A percentile compares a stretch with the other conserved stretches of the same genome.
These are phyloP conservation scores for Lentinula sp. DNA, from an alignment of 768 basidiomycete species.

Conservation along the genomic window DNA sequence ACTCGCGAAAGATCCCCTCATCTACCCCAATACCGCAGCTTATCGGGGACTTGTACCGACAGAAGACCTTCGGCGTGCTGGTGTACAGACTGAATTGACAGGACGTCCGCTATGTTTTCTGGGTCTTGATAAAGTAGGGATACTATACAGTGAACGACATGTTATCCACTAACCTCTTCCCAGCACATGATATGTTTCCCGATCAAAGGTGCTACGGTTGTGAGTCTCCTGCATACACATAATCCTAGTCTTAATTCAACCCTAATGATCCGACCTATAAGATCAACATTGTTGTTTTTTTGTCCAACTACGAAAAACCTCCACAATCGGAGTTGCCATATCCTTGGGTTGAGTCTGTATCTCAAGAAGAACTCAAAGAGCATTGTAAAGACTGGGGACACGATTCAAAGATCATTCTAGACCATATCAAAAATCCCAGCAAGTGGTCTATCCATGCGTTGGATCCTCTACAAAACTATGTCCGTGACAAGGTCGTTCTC, in stretches of 20 bases:
- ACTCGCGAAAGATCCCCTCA: constrained; percentile 17
- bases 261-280: constrained; percentile 9
- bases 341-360: constrained; percentile 37
- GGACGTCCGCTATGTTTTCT: constrained; percentile 33
- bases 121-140: constrained; percentile 37
- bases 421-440: constrained; percentile 36
- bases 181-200: constrained; percentile 53
- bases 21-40: constrained; percentile 40
- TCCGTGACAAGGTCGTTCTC: constrained; percentile 39
- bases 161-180: constrained; percentile 3
- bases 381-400: constrained; percentile 39
- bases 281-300: constrained; percentile 45
- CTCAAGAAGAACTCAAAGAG: constrained; percentile 37
- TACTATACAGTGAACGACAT: not conserved
- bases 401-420: constrained; percentile 34
- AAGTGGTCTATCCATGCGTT: constrained; percentile 50
- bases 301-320: constrained; percentile 23
- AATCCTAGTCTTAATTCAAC: not conserved
- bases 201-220: constrained; percentile 34
- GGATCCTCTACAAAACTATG: constrained; percentile 36
- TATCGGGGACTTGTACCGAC: constrained; percentile 43
- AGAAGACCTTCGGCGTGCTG: constrained; percentile 31
- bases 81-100: constrained; percentile 33
- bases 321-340: constrained; percentile 20
- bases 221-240: constrained; percentile 16